phyloP scores from a whole-genome alignment of 257 asterid genomes.

The Solanum bukasovii region DNA sequence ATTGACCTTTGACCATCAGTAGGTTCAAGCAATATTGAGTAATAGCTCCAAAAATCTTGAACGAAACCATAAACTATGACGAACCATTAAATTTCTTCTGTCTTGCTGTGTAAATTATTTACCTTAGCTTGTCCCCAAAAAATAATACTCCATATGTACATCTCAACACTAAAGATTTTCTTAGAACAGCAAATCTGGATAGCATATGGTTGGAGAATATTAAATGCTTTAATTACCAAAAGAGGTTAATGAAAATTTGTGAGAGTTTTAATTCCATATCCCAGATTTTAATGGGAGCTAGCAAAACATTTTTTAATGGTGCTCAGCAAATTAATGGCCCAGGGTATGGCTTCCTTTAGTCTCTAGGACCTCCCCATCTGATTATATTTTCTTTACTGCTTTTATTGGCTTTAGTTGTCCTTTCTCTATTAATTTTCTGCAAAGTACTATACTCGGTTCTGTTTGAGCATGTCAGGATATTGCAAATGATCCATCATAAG shows the following conservation, averaged over 20 bases:
- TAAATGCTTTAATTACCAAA: not conserved
- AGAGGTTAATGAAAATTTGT: not conserved
- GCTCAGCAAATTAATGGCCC: not conserved
- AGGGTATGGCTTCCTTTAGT: not conserved
- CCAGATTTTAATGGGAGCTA: not conserved
- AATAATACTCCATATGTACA: not conserved
- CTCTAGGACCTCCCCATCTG: not conserved
- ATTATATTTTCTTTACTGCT: not conserved
- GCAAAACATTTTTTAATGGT: not conserved
- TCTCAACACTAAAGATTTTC: not conserved
- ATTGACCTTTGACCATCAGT: not conserved
- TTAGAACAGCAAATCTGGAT: not conserved
- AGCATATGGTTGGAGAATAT: not conserved
- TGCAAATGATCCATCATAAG: not conserved
- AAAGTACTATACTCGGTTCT: not conserved
- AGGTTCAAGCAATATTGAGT: not conserved
- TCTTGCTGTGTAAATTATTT: not conserved
- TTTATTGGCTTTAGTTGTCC: not conserved
- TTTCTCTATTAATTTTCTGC: not conserved
- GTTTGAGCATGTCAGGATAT: not conserved
- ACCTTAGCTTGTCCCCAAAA: not conserved
- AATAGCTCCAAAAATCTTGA: not conserved
- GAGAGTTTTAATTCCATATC: not conserved
- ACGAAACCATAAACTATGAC: not conserved
- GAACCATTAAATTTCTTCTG: not conserved